These are phyloP conservation scores for Cardamine chenopodiifolia DNA, from an alignment of 345 rosid genomes.

Conservation along the genomic window DNA sequence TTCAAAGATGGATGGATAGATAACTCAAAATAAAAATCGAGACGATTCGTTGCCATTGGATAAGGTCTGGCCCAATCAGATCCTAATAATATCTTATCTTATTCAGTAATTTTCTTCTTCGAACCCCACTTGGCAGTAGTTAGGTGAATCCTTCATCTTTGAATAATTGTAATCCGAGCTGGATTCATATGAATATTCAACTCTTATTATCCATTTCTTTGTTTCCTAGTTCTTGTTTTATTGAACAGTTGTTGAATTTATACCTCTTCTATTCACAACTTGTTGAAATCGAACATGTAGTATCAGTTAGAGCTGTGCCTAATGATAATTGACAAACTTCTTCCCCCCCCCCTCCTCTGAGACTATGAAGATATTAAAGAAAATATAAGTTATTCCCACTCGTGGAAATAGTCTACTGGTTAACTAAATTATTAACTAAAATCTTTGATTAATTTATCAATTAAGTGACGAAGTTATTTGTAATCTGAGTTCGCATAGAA, in stretches of 20 bases:
- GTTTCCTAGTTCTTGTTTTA: not conserved
- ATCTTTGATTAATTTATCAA: not conserved
- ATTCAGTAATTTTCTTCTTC: not conserved
- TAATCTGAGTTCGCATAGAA: not conserved
- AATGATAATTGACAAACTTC: too few relatives aligned
- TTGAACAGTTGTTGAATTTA: too few relatives aligned
- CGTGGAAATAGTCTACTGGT: not conserved
- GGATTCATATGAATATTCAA: not conserved
- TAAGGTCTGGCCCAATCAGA: slow-evolving; percentile 5
- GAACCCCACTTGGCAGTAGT: slow-evolving; percentile 16
- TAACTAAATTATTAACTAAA: not conserved
- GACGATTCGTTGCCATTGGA: slow-evolving; percentile 5
- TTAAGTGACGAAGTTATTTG: not conserved
- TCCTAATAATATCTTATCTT: slow-evolving; percentile 22
- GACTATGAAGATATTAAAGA: too few relatives aligned
- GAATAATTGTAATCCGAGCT: slow-evolving; percentile 12
- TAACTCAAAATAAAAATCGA: not conserved
- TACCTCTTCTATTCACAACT: too few relatives aligned
- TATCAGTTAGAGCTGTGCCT: too few relatives aligned
- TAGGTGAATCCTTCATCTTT: not conserved
- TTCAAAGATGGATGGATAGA: too few relatives aligned
- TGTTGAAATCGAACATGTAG: too few relatives aligned
- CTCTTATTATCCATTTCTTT: not conserved
- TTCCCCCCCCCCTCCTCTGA: too few relatives aligned
- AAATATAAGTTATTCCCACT: too few relatives aligned